Evolutionary conservation across 306 rosid genomes (phyloP).

Genomic region (Bauhinia variegata): DNA sequence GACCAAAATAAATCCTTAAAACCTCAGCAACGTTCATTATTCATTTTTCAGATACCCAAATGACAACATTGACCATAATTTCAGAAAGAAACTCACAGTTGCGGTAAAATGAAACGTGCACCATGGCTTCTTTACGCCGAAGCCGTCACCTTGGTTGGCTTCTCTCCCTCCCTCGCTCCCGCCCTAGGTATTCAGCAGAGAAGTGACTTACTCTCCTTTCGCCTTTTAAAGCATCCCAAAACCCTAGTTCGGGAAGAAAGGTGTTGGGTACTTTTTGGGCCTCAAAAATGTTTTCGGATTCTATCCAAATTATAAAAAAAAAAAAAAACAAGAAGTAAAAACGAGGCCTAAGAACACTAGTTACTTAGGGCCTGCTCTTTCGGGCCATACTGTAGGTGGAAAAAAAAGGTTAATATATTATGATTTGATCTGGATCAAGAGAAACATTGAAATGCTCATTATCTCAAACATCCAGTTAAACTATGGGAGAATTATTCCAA

Average conservation of each 20-base stretch:
- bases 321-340: too few relatives aligned
- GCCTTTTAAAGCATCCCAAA: constrained; percentile 20
- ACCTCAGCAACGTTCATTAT: background rate
- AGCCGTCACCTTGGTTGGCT: constrained; percentile 10
- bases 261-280: too few relatives aligned
- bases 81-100: constrained; percentile 46
- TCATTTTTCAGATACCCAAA: background rate
- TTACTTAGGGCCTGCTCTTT: too few relatives aligned
- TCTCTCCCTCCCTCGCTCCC: background rate
- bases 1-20: background rate
- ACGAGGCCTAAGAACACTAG: too few relatives aligned
- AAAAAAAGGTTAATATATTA: too few relatives aligned
- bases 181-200: background rate
- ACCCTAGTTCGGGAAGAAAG: constrained; percentile 39
- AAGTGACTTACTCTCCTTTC: background rate
- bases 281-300: too few relatives aligned
- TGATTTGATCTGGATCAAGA: too few relatives aligned
- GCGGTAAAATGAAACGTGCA: constrained; percentile 59
- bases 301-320: too few relatives aligned
- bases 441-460: too few relatives aligned
- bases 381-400: too few relatives aligned
- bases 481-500: too few relatives aligned
- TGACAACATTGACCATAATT: background rate
- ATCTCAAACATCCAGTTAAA: too few relatives aligned
- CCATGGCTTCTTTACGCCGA: constrained; percentile 46